These are phyloP conservation scores for Auriscalpium microsporum DNA, from an alignment of 768 basidiomycete species.

Conservation along the genomic window DNA sequence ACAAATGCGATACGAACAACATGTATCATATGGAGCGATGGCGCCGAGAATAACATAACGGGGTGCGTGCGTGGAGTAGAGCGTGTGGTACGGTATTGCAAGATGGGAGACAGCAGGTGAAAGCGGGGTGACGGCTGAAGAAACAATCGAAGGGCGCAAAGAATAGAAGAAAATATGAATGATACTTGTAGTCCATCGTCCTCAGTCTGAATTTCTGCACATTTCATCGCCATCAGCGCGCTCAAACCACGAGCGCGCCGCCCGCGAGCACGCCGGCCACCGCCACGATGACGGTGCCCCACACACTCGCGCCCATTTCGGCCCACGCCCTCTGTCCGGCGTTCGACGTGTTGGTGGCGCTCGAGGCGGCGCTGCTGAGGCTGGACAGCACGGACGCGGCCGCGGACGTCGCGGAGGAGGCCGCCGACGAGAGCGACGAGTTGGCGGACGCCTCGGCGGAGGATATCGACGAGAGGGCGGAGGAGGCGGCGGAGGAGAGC, in stretches of 20 bases:
- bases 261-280: background rate
- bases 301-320: background rate
- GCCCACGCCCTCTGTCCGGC: background rate
- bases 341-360: background rate
- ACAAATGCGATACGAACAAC: no score
- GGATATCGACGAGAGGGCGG: background rate
- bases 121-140: no score
- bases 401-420: background rate
- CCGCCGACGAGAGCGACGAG: background rate
- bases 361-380: background rate
- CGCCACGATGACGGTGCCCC: background rate
- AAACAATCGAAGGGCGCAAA: no score
- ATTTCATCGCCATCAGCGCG: background rate
- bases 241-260: background rate
- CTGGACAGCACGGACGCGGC: background rate
- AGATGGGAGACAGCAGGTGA: no score
- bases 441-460: background rate
- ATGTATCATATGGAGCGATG: no score
- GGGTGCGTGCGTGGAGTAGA: no score
- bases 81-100: no score
- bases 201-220: no score
- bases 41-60: no score
- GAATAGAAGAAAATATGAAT: no score
- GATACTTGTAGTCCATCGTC: no score
- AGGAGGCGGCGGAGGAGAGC: background rate